phyloP scores from a whole-genome alignment of 352 stramenopile species.

The Globisporangium okanoganense region DNA sequence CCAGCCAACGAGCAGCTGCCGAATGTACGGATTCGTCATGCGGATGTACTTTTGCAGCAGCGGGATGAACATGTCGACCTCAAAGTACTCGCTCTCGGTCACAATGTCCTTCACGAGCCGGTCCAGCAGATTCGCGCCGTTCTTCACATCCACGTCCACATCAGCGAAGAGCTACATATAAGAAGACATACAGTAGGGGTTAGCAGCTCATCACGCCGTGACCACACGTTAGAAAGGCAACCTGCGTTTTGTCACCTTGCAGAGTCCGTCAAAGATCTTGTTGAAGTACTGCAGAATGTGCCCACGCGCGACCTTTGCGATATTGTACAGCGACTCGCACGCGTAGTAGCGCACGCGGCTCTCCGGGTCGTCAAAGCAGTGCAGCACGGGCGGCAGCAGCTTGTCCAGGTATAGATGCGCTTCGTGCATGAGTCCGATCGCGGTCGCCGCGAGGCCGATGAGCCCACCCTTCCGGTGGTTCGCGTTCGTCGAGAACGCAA shows the following conservation, averaged over 20 bases:
- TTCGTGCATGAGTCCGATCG: slow-evolving; percentile 96
- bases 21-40: slow-evolving; percentile 99
- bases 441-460: slow-evolving; percentile 96
- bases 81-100: slow-evolving; percentile 97
- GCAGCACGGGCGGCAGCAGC: slow-evolving; percentile 96
- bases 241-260: slow-evolving; percentile 29
- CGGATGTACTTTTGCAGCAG: slow-evolving; percentile 99
- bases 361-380: slow-evolving; percentile 99
- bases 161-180: slow-evolving; percentile 94
- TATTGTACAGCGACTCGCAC: slow-evolving; percentile 99
- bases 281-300: slow-evolving; percentile 98
- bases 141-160: slow-evolving; percentile 99
- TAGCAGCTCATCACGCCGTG: background rate
- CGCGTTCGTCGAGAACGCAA: slow-evolving; percentile 97
- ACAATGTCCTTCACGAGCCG: slow-evolving; percentile 98
- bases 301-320: slow-evolving; percentile 95
- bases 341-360: slow-evolving; percentile 98
- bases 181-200: background rate
- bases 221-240: background rate
- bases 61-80: slow-evolving; percentile 98
- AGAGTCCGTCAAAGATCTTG: slow-evolving; percentile 98
- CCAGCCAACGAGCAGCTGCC: slow-evolving; percentile 97
- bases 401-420: slow-evolving; percentile 90
- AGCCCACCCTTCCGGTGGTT: slow-evolving; percentile 99
- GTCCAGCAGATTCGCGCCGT: slow-evolving; percentile 89